A percentile compares a stretch with the other conserved stretches of the same genome.
Conservation (phyloP, 192 early-diverging fungal genomes). For the Mortierella alpina region DNA sequence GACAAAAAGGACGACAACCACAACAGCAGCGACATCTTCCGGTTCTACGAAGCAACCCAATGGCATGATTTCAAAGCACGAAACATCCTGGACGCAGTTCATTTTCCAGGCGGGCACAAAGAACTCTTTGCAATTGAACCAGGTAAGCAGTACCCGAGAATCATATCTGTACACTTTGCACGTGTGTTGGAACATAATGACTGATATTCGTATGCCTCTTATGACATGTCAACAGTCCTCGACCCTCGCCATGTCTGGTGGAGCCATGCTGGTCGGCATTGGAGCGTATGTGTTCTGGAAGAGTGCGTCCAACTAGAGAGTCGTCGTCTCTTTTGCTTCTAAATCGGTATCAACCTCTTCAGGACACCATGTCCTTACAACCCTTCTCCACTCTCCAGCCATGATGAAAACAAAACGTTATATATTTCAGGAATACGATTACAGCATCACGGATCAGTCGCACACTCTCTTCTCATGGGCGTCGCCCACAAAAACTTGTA, state of each 20-base stretch:
- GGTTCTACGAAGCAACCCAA: not conserved
- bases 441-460: no score
- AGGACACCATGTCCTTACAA: not conserved
- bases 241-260: slow-evolving; percentile 32
- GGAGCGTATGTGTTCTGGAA: slow-evolving; percentile 40
- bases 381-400: not conserved
- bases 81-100: slow-evolving; percentile 39
- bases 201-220: not conserved
- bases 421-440: not conserved
- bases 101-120: slow-evolving; percentile 16
- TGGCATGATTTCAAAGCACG: slow-evolving; percentile 2
- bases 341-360: not conserved
- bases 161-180: not conserved
- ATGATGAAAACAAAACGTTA: not conserved
- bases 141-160: slow-evolving; percentile 1
- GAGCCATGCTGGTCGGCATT: slow-evolving; percentile 43
- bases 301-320: not conserved
- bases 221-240: slow-evolving; percentile 5
- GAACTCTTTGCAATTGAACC: slow-evolving; percentile 5
- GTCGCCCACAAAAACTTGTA: not conserved
- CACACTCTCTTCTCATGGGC: no score
- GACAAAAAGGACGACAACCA: not conserved
- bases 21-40: not conserved
- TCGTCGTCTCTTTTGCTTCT: not conserved
- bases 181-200: not conserved